phyloP scores from a whole-genome alignment of 768 basidiomycete species.

The Termitomyces bulborhizus region DNA sequence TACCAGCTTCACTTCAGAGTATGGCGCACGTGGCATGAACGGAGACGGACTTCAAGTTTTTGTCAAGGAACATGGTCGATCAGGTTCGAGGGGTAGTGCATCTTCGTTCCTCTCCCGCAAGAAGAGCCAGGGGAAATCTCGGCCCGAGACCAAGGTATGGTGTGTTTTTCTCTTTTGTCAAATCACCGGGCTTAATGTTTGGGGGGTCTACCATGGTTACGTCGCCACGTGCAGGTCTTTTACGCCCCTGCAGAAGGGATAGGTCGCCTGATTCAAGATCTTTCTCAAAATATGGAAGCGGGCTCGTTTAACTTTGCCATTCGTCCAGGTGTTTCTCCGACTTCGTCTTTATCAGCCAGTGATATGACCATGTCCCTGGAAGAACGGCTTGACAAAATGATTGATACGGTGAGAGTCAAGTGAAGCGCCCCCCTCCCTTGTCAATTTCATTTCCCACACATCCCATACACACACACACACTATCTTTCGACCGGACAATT shows the following conservation, averaged over 20 bases:
- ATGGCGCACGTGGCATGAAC: conserved; percentile 44
- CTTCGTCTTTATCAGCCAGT: conserved; percentile 60
- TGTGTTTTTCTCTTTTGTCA: conserved; percentile 17
- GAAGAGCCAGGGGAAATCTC: conserved; percentile 49
- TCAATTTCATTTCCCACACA: conserved; percentile 14
- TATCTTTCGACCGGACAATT: conserved; percentile 15
- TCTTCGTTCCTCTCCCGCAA: conserved; percentile 58
- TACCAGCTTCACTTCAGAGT: conserved; percentile 70
- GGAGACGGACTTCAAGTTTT: conserved; percentile 64
- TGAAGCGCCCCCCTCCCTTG: conserved; percentile 9
- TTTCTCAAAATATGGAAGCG: conserved; percentile 76
- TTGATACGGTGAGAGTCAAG: conserved; percentile 35
- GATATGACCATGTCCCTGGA: conserved; percentile 69
- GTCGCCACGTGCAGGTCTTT: conserved; percentile 46
- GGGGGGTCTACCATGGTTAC: conserved; percentile 19
- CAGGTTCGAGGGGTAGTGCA: conserved; percentile 60
- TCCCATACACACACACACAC: background rate
- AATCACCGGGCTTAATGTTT: conserved; percentile 7
- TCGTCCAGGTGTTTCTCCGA: conserved; percentile 33
- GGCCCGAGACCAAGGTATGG: conserved; percentile 79
- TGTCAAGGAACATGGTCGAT: conserved; percentile 69
- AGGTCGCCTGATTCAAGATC: conserved; percentile 74
- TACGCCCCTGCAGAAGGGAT: conserved; percentile 75
- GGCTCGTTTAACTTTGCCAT: conserved; percentile 72
- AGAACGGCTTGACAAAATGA: conserved; percentile 71